Percentiles rank a stretch among this genome's conserved stretches.
Conservation (phyloP, 495 filamentous ascomycete genomes). For the Aspergillus biplanus region DNA sequence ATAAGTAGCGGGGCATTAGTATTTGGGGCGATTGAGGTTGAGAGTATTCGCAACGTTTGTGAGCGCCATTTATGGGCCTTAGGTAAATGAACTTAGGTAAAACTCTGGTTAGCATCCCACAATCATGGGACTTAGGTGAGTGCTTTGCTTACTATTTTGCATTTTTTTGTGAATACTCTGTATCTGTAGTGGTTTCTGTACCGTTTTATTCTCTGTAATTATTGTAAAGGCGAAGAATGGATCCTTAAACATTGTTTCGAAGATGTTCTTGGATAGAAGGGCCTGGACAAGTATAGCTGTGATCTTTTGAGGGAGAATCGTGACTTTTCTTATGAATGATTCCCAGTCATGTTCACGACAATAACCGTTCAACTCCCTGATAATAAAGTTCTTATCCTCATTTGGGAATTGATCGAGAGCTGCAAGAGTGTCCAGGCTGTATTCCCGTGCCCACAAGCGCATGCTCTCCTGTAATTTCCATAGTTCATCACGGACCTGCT, state of each 20-base stretch:
- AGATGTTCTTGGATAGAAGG: slow-evolving; percentile 13
- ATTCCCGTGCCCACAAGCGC: slow-evolving; percentile 13
- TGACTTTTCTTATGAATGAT: not conserved
- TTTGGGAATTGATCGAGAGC: not conserved
- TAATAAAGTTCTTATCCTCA: not conserved
- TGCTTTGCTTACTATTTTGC: not conserved
- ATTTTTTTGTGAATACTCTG: not conserved
- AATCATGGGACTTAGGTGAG: not conserved
- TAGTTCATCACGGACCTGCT: slow-evolving; percentile 10
- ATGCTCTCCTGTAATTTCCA: slow-evolving; percentile 8
- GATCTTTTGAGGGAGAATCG: not conserved
- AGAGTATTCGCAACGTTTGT: slow-evolving; percentile 10
- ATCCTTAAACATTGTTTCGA: slow-evolving; percentile 11
- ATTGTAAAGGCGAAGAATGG: slow-evolving; percentile 15
- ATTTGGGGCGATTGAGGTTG: not conserved
- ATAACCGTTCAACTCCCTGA: slow-evolving; percentile 7
- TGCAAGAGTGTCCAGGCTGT: not conserved
- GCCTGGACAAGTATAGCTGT: slow-evolving; percentile 16
- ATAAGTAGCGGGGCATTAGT: not conserved
- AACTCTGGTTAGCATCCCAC: not conserved
- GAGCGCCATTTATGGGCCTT: slow-evolving; percentile 22
- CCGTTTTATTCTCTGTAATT: not conserved
- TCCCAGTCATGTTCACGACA: slow-evolving; percentile 9
- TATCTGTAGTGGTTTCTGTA: not conserved
- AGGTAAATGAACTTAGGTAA: not conserved